phyloP scores from a whole-genome alignment of 495 filamentous ascomycete species.

The Trichoderma gamsii region DNA sequence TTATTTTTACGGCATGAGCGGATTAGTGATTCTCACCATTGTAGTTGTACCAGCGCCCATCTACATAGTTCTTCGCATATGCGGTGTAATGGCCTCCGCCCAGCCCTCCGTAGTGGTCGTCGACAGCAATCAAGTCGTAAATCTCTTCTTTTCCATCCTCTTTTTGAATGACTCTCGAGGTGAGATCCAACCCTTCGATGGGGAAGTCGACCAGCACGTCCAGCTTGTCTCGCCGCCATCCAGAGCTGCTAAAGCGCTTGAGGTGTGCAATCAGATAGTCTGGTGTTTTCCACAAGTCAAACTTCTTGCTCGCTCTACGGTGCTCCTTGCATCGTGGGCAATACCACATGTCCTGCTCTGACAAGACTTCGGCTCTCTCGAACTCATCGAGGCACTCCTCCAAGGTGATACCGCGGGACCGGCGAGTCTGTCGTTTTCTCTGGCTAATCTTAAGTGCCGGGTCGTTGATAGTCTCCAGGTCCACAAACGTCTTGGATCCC shows the following conservation, averaged over 20 bases:
- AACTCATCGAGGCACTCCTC: slow-evolving; percentile 91
- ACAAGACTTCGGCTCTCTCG: slow-evolving; percentile 84
- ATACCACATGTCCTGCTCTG: slow-evolving; percentile 93
- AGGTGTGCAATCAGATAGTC: slow-evolving; percentile 88
- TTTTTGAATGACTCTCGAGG: slow-evolving; percentile 64
- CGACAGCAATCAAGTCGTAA: slow-evolving; percentile 91
- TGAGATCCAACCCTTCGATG: slow-evolving; percentile 77
- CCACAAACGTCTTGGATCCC: slow-evolving; percentile 46
- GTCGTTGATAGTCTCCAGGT: slow-evolving; percentile 53
- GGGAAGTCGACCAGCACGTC: slow-evolving; percentile 91
- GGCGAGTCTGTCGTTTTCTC: slow-evolving; percentile 51
- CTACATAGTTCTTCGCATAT: slow-evolving; percentile 81
- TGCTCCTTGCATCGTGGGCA: slow-evolving; percentile 94
- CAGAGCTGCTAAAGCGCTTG: slow-evolving; percentile 83
- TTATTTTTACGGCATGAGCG: background rate
- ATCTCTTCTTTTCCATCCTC: slow-evolving; percentile 72
- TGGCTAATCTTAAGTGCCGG: slow-evolving; percentile 58
- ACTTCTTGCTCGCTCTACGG: slow-evolving; percentile 85
- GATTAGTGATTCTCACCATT: slow-evolving; percentile 60
- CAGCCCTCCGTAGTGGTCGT: slow-evolving; percentile 88
- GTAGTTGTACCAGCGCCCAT: slow-evolving; percentile 85
- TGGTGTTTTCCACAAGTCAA: slow-evolving; percentile 92
- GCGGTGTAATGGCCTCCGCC: slow-evolving; percentile 95
- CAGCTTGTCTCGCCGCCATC: slow-evolving; percentile 75
- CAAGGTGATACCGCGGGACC: slow-evolving; percentile 71